Evolutionary conservation across 148 eudicot species (phyloP), one percentile per base, ranked within the genome.

Genomic region (Fallopia convolvulus): DNA sequence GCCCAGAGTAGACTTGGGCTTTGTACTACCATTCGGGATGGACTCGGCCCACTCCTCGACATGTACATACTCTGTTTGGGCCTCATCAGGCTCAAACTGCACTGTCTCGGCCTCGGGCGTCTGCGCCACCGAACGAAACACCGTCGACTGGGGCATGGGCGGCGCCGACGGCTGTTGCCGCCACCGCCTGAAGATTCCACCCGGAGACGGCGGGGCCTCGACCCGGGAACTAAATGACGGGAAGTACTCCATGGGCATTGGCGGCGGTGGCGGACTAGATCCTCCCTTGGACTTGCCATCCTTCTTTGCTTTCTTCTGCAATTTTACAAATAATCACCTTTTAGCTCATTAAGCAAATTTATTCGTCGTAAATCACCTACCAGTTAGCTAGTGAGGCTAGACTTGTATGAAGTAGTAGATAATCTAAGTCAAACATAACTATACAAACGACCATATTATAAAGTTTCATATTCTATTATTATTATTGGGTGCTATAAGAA

Each of bases 51-150:
- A 55, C 2, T 84, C 84, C 15, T 81, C 83, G 3, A 79, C 77
- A 10, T 84, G 88, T 6, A 84, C 79, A 39, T 75, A 84, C 49
- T 79, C 88, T n/a, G 82, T 79, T 33, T 84, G 90, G 79, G 82
- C 82, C 42, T 81, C 80, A 17, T 83, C 74, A 2, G 77, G 81
- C 18, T 80, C 74, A 33, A 83, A 73, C 77, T 78, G 74, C 44
- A 80, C 83, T 60, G 74, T 68, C 5, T 76, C 68, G 42, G 83
- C 79, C 4, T 39, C 61, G 2, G 80, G 36, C 7, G 77, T 20
- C 7, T 46, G 83, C 80, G 83, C 80, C 41, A 74, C 77, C 3
- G 74, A 55, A 49, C 76, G 82, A 83, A 71, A 83, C 9, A 80
- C 14, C 0, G 83, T 44, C 3, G 84, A 78, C 18, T 73, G 49